Evolutionary conservation across 257 asterid genomes (phyloP), one percentile per base, ranked within the genome.

Genomic region (Ajuga chamaepitys): DNA sequence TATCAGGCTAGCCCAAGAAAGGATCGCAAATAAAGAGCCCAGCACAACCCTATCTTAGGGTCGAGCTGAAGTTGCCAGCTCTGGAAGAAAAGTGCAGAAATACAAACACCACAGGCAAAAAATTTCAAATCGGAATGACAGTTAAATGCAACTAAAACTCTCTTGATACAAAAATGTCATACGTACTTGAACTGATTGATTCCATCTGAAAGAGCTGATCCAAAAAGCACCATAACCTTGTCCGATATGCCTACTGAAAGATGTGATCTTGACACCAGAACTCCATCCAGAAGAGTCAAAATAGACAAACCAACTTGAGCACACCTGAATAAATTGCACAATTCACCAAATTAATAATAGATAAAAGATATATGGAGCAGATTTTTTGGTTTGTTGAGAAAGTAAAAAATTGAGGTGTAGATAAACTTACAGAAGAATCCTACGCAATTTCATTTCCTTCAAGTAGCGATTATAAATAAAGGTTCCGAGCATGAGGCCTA

Each of bases 111-210:
- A n/a, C 16, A 56, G 20, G 67, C 40, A 34, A 24, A 62, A 47
- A 45, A 47, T 48, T 11, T 10, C 38, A 42, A 17, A 44, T 14
- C 44, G 22, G 47, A 54, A 5, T 4, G 51, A 52, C 40, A 24
- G 25, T 38, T 44, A 12, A 60, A 32, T n/a, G 58, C 47, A 26
- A 64, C 26, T 9, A 14, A 32, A 37, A 67, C 37, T 34, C 48
- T 30, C 30, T 66, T 21, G 1, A 52, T 64, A 14, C 14, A 24
- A 41, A 70, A 70, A 72, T 9, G 3, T 34, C 6, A 9, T 21
- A 74, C 97, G 14, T 89, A 92, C 98, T 89, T 92, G 73, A 92
- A 92, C 77, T 92, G 98, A 76, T 92, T 92, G 83, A 92, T 74
- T 50, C 95, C 95, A 63, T 92, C 95, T 62, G 88, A 81, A 66